Percentiles rank a stretch among this genome's conserved stretches.
Conservation (phyloP, 768 basidiomycete genomes). For the Coprinellus micaceus region DNA sequence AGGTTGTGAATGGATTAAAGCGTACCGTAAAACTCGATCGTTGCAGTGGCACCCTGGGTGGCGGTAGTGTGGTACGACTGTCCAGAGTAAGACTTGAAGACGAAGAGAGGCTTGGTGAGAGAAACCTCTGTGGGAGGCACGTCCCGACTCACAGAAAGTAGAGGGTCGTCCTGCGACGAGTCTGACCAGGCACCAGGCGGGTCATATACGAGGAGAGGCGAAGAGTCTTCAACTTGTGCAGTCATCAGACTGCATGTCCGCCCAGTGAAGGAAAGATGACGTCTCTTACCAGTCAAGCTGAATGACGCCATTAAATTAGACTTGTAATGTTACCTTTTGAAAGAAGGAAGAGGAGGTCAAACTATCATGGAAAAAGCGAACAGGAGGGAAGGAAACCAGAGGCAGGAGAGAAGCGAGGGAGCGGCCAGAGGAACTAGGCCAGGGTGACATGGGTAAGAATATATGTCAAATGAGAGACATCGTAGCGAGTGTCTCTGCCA, state of each 20-base stretch:
- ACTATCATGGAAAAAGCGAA: conserved; percentile 13
- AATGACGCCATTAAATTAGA: conserved; percentile 49
- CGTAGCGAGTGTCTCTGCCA: background rate
- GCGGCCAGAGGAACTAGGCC: conserved; percentile 12
- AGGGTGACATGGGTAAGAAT: background rate
- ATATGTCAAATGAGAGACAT: background rate
- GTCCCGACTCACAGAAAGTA: conserved; percentile 33
- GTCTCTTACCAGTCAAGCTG: conserved; percentile 40
- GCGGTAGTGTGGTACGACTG: conserved; percentile 42
- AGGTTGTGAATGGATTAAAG: background rate
- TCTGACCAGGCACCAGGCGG: conserved; percentile 51
- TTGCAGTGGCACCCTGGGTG: conserved; percentile 44
- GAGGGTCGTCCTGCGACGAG: conserved; percentile 36
- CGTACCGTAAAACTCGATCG: conserved; percentile 48
- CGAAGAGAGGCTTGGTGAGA: background rate
- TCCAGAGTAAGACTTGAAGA: conserved; percentile 40
- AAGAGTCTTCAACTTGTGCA: conserved; percentile 49
- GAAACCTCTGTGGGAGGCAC: background rate
- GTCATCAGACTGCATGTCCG: background rate
- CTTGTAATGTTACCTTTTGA: conserved; percentile 15
- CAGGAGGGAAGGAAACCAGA: conserved; percentile 14
- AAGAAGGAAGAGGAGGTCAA: conserved; percentile 10
- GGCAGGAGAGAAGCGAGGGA: conserved; percentile 17
- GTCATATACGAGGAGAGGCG: conserved; percentile 49
- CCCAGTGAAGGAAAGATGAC: no score